phyloP scores from a whole-genome alignment of 1,284 basidiomycete genomes.

The Pseudozyma tsukubaensis region DNA sequence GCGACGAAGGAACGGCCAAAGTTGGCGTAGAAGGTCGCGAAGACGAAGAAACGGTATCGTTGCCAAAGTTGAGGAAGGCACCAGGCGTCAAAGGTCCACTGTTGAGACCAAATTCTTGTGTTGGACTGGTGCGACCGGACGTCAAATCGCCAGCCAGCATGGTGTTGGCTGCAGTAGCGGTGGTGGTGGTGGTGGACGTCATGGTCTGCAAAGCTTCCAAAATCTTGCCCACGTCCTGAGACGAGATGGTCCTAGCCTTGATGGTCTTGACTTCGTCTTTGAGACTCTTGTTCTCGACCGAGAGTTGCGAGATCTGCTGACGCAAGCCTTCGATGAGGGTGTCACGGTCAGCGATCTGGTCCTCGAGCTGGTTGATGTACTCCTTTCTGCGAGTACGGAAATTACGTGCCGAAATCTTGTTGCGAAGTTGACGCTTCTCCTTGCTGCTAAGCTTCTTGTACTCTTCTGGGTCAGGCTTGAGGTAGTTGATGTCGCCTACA shows the following conservation, averaged over 20 bases:
- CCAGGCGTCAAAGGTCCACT: slow-evolving; percentile 23
- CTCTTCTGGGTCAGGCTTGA: slow-evolving; percentile 82
- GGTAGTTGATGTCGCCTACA: slow-evolving; percentile 51
- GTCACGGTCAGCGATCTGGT: slow-evolving; percentile 92
- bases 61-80: slow-evolving; percentile 41
- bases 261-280: slow-evolving; percentile 67
- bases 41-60: slow-evolving; percentile 6
- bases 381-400: slow-evolving; percentile 94
- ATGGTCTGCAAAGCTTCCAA: slow-evolving; percentile 83
- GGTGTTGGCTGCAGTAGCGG: neutral
- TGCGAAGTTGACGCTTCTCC: slow-evolving; percentile 93
- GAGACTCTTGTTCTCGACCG: slow-evolving; percentile 84
- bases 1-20: slow-evolving; percentile 39
- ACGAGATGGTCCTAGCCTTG: slow-evolving; percentile 76
- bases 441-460: slow-evolving; percentile 95
- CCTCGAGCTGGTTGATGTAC: slow-evolving; percentile 91
- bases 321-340: slow-evolving; percentile 87
- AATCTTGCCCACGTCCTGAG: slow-evolving; percentile 59
- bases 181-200: slow-evolving; percentile 4
- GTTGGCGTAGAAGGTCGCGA: slow-evolving; percentile 46
- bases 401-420: slow-evolving; percentile 95
- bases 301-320: slow-evolving; percentile 81
- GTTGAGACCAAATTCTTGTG: slow-evolving; percentile 9
- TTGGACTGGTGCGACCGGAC: slow-evolving; percentile 30
- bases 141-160: neutral